Evolutionary conservation across 495 filamentous ascomycete species (phyloP), one percentile per base, ranked within the genome.

Genomic region (Copromyces sp.): DNA sequence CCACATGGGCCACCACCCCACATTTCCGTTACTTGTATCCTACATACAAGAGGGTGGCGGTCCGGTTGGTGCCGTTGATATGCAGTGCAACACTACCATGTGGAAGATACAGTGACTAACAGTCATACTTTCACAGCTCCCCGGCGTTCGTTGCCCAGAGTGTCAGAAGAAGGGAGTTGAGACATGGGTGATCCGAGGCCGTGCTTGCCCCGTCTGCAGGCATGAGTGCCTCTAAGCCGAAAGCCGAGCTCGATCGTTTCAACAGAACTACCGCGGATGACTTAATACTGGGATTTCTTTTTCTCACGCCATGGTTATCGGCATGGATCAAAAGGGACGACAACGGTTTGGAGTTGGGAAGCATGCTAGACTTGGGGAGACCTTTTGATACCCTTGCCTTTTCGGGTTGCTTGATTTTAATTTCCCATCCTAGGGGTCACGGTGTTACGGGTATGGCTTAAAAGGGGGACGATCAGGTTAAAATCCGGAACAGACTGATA

Each of bases 141-240:
- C 78, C 39, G 78, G 78, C 14, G 76, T 80, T 24, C 78, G 76
- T 68, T 84, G 82, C 72, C 77, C 81, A 40, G 81, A 78, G 8
- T 84, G 82, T 70, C 78, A 80, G 68, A 74, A 71, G 38, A 78
- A 78, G 17, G 82, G 82, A 42, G 29, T 78, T 38, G 82, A 83
- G 29, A 79, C 81, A 45, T 84, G 82, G 82, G 82, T 84, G 29
- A 81, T 83, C 32, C 81, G 77, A 42, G 82, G 82, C 24, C 74
- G 76, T 40, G 74, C 78, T 1, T 84, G 82, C 61, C 74, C 73
- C 2, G 70, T 78, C 40, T 84, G 82, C 70, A 77, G 81, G 9
- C 82, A 82, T 16, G 39, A 74, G 17, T 79, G 75, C 71, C 38
- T 73, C 20, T 74, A 73, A 69, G 38, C 68, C 37, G 29, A 69